Base-by-base conservation (phyloP, 1,284 basidiomycete species). In the Athelia sp. region DNA sequence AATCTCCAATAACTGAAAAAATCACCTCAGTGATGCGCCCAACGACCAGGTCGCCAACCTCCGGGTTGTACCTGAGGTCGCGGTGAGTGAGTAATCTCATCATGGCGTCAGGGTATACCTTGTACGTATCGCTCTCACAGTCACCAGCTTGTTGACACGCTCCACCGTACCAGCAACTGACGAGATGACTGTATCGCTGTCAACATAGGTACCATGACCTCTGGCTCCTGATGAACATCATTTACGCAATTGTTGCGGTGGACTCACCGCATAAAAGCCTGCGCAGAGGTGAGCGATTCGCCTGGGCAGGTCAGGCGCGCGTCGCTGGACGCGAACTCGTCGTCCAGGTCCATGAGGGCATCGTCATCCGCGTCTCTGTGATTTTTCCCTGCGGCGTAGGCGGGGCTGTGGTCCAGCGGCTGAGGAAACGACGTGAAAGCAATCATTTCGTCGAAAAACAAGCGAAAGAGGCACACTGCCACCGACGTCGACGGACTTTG, bases 21-120 rank as follows among this genome's bases (percentile, higher is more conserved):
- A 21, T 34, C 6, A 93, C 93, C 73, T 99, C 96, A 14, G 88
- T 90, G 56, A 99, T 96, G 43, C 97, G 81, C 14, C 97, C 97
- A 15, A 99, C 90, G 3, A 99, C 94, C 2, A 99, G 78, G 67
- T 99, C 97, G n/a, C 97, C 97, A 9, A 99, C 89, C 70, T 99
- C 95, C 23, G 96, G 90, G 53, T 85, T 92, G 64, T 99, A 99
- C 65, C 95, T 94, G 61, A 17, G n/a, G 26, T 17, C 3, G 21
- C 8, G 10, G 11, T 52, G 58, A 17, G 54, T 54, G 32, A 42
- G 6, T 38, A 51, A 9, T 32, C n/a, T 15, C 6, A n/a, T 15
- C 14, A 44, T 44, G 22, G n/a, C 43, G n/a, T 21, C 8, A 24
- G 38, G n/a, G 9, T 14, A 59, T 76, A 92, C 92, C 93, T 85